Conservation (phyloP, 2,329 filamentous ascomycete species). For the Lachnellula hyalina region DNA sequence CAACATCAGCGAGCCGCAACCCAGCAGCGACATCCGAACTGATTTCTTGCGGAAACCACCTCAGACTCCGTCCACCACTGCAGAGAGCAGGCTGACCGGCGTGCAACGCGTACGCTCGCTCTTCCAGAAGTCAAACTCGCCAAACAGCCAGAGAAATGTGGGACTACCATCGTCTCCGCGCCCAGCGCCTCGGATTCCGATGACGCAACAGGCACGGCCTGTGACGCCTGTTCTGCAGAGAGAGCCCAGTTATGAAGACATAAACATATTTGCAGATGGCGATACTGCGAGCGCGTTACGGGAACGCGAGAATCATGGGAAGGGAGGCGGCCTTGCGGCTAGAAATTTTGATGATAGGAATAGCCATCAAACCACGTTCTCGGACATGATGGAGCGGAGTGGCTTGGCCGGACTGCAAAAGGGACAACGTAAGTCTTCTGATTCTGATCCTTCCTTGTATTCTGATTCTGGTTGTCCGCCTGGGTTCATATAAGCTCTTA, state of each 20-base stretch:
- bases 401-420: conserved; percentile 33
- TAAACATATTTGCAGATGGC: conserved; percentile 49
- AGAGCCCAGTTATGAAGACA: conserved; percentile 45
- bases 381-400: conserved; percentile 47
- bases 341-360: conserved; percentile 4
- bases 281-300: conserved; percentile 34
- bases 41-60: conserved; percentile 46
- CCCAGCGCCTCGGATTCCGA: conserved; percentile 11
- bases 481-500: neutral
- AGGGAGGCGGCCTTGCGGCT: neutral
- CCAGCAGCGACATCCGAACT: conserved; percentile 39
- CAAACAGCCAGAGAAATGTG: neutral
- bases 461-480: neutral
- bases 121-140: conserved; percentile 21
- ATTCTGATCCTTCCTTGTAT: neutral
- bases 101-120: conserved; percentile 23
- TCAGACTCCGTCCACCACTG: conserved; percentile 17
- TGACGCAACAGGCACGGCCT: conserved; percentile 9
- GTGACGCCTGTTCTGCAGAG: conserved; percentile 35
- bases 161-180: neutral
- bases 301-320: conserved; percentile 4
- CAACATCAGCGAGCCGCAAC: conserved; percentile 49
- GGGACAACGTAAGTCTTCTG: conserved; percentile 26
- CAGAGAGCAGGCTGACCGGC: conserved; percentile 6
- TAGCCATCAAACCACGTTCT: conserved; percentile 40